phyloP scores from a whole-genome alignment of 139 green algal species.

The Tetradesmus lagerheimii region DNA sequence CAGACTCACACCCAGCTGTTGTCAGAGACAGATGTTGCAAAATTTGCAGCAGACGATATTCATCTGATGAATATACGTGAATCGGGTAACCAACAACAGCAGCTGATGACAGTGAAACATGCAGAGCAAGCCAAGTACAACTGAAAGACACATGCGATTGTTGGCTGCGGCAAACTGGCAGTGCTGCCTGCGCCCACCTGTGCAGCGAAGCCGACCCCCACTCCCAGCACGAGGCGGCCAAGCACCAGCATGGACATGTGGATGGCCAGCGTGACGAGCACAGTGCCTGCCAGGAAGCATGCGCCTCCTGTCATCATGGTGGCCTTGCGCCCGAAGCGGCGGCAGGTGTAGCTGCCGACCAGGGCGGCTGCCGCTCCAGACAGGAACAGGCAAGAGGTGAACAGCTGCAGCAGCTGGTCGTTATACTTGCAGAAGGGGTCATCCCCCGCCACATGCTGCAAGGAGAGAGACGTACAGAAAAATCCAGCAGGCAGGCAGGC shows the following conservation, averaged over 20 bases:
- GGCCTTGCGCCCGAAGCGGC: constrained; percentile 56
- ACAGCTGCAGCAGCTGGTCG: constrained; percentile 71
- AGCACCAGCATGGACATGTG: constrained; percentile 78
- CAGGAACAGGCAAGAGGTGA: constrained; percentile 83
- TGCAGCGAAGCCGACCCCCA: constrained; percentile 82
- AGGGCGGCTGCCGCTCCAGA: constrained; percentile 56
- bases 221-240: constrained; percentile 78
- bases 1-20: no score
- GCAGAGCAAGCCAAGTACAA: no score
- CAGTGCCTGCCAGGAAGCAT: constrained; percentile 71
- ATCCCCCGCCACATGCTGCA: constrained; percentile 12
- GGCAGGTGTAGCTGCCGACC: constrained; percentile 44
- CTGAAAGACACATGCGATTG: no score
- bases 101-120: no score
- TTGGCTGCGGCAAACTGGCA: no score
- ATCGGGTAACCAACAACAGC: no score
- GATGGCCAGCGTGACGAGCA: constrained; percentile 62
- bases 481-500: not conserved
- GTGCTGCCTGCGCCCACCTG: constrained; percentile 18
- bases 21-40: no score
- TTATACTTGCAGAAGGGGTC: constrained; percentile 72
- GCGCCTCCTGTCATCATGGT: constrained; percentile 67
- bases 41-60: no score
- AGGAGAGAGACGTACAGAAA: not conserved
- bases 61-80: no score